Percentiles rank a stretch among this genome's conserved stretches.
These are phyloP conservation scores for Lactarius indigo DNA, from an alignment of 768 basidiomycete genomes.

Conservation along the genomic window DNA sequence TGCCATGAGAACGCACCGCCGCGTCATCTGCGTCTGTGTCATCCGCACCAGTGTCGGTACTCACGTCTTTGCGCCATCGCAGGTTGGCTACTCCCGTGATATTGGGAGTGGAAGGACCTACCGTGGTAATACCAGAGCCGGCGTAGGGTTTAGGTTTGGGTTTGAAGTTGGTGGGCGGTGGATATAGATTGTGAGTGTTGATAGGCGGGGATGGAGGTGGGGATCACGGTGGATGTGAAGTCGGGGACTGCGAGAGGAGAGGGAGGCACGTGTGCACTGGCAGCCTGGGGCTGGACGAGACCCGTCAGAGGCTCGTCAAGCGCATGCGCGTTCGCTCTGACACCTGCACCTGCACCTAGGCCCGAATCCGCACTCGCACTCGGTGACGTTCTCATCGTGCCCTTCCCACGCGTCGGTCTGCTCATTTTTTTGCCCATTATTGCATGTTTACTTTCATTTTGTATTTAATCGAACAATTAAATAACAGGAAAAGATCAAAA, in stretches of 20 bases:
- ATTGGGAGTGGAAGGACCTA: background rate
- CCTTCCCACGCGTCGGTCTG: no score
- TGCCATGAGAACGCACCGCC: background rate
- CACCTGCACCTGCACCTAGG: background rate
- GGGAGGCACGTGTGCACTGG: background rate
- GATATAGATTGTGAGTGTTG: background rate
- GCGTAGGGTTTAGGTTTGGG: background rate
- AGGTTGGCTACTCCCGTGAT: background rate
- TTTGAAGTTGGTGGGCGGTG: background rate
- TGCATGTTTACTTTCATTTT: no score
- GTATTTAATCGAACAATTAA: no score
- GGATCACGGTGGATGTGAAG: no score
- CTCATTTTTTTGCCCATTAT: no score
- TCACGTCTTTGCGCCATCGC: conserved; percentile 12
- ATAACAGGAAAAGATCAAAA: no score
- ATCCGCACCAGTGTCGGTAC: background rate
- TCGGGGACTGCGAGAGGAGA: background rate
- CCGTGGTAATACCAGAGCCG: background rate
- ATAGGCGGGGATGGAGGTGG: background rate
- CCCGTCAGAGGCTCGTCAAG: conserved; percentile 7
- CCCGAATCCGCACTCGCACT: background rate
- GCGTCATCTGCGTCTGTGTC: conserved; percentile 7
- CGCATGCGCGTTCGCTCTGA: background rate
- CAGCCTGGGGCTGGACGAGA: conserved; percentile 6
- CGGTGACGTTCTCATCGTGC: no score